These are phyloP conservation scores for Alternaria infectoria DNA, from an alignment of 2,329 filamentous ascomycete genomes.

Conservation along the genomic window DNA sequence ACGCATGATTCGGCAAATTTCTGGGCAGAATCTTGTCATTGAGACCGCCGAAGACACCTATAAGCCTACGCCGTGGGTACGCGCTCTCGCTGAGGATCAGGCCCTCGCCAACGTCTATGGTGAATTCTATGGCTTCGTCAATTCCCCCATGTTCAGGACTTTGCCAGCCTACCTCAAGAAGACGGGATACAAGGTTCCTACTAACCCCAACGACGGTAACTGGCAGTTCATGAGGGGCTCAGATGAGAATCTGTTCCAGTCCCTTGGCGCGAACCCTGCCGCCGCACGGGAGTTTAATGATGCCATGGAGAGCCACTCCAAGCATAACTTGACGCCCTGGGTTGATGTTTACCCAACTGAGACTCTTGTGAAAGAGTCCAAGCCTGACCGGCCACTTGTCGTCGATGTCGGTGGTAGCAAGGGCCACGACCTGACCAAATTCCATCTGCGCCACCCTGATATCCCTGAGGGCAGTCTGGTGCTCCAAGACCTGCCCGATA, in stretches of 20 bases:
- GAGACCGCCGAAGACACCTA: constrained; percentile 5
- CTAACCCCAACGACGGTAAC: constrained; percentile 7
- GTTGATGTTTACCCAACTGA: constrained; percentile 4
- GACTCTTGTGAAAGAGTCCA: not conserved
- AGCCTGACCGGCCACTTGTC: not conserved
- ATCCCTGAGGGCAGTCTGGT: not conserved
- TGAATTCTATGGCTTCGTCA: constrained; percentile 6
- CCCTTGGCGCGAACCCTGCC: constrained; percentile 8
- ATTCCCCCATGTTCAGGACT: constrained; percentile 9
- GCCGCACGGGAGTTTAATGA: constrained; percentile 7
- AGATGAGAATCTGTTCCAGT: constrained; percentile 4
- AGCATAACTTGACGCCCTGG: not conserved
- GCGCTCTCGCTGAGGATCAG: constrained; percentile 5
- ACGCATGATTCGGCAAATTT: not conserved
- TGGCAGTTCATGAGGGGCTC: constrained; percentile 9
- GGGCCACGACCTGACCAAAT: constrained; percentile 5
- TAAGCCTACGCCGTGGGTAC: constrained; percentile 6
- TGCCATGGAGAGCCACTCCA: constrained; percentile 8
- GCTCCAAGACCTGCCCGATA: constrained; percentile 5
- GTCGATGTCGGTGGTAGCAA: constrained; percentile 11
- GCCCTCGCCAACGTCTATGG: constrained; percentile 8
- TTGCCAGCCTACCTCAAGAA: constrained; percentile 7
- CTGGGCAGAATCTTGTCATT: not conserved
- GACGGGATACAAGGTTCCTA: constrained; percentile 4
- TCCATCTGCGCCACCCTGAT: constrained; percentile 3